phyloP scores from a whole-genome alignment of 2,329 filamentous ascomycete species.

The Fusarium fujikuroi region DNA sequence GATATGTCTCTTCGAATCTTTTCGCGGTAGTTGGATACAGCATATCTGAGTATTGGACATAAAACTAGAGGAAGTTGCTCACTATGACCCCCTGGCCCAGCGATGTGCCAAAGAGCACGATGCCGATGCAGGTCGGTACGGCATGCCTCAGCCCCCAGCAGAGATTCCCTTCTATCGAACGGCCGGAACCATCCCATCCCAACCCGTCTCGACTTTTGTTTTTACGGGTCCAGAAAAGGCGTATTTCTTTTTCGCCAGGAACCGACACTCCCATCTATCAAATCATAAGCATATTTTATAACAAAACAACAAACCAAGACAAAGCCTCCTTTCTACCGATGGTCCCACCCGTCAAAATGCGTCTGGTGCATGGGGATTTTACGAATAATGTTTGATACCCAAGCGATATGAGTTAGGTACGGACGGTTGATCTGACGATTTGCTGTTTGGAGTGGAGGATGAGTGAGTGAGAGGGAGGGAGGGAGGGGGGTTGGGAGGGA shows the following conservation, averaged over 20 bases:
- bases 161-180: slow-evolving; percentile 26
- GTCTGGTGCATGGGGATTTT: slow-evolving; percentile 38
- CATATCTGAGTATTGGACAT: slow-evolving; percentile 25
- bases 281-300: slow-evolving; percentile 6
- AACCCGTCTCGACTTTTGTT: not conserved
- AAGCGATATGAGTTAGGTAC: slow-evolving; percentile 26
- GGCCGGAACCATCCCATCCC: not conserved
- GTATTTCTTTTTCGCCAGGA: not conserved
- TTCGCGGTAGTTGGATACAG: slow-evolving; percentile 55
- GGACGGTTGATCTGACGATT: slow-evolving; percentile 11
- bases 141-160: not conserved
- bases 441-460: not conserved
- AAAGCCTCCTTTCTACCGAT: slow-evolving; percentile 33
- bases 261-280: slow-evolving; percentile 1
- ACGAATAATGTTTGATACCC: slow-evolving; percentile 42
- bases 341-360: slow-evolving; percentile 21
- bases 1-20: slow-evolving; percentile 73
- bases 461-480: not conserved
- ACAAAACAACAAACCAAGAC: slow-evolving; percentile 31
- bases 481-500: not conserved
- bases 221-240: not conserved
- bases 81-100: not conserved
- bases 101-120: not conserved
- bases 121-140: not conserved
- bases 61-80: slow-evolving; percentile 11